phyloP scores from a whole-genome alignment of 176 grass and related monocot genomes.

The Chrysopogon serrulatus region DNA sequence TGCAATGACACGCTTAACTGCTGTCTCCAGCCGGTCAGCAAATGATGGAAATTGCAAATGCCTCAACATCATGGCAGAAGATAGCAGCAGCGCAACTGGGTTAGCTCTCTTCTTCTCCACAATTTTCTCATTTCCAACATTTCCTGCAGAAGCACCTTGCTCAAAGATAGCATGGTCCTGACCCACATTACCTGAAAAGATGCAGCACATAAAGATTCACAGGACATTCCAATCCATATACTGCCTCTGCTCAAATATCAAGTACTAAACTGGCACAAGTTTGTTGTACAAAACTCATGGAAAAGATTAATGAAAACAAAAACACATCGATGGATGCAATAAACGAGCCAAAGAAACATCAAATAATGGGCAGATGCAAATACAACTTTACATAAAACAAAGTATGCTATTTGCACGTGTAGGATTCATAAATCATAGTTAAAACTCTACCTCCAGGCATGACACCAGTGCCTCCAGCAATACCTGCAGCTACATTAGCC shows the following conservation, averaged over 20 bases:
- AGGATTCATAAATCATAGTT: neutral
- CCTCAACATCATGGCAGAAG: slow-evolving; percentile 95
- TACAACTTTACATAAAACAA: neutral
- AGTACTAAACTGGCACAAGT: neutral
- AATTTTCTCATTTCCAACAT: slow-evolving; percentile 84
- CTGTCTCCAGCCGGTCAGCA: slow-evolving; percentile 72
- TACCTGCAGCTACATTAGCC: slow-evolving; percentile 84
- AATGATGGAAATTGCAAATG: slow-evolving; percentile 92
- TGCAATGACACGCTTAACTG: slow-evolving; percentile 74
- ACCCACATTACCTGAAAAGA: slow-evolving; percentile 72
- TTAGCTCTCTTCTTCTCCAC: slow-evolving; percentile 79
- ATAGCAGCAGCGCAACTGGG: slow-evolving; percentile 84
- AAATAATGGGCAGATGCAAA: neutral
- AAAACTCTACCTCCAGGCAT: slow-evolving; percentile 84
- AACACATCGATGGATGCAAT: neutral
- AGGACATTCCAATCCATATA: neutral
- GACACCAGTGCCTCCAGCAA: slow-evolving; percentile 91
- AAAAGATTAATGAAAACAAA: neutral
- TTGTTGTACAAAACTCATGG: neutral
- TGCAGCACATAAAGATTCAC: neutral
- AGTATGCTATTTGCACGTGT: neutral
- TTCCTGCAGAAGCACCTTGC: slow-evolving; percentile 90
- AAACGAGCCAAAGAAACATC: neutral
- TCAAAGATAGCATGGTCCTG: slow-evolving; percentile 85
- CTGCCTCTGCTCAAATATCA: neutral